Conservation (phyloP, 2,329 filamentous ascomycete species). For the Pyricularia grisea region DNA sequence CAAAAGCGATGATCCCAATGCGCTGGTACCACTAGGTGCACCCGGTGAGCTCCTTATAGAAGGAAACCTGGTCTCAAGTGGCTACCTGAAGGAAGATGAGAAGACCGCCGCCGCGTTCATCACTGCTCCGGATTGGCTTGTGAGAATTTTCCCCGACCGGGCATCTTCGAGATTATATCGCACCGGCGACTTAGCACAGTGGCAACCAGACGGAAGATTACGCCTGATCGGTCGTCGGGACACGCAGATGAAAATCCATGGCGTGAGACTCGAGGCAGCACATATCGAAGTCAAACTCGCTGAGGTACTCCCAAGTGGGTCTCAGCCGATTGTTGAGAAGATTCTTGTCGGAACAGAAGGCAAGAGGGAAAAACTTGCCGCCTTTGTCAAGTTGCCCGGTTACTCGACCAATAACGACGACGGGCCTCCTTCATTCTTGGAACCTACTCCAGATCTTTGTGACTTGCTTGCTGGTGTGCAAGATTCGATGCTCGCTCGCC, state of each 20-base stretch:
- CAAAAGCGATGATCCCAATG: not conserved
- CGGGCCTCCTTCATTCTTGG: conserved; percentile 15
- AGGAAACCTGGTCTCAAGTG: conserved; percentile 32
- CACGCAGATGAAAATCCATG: conserved; percentile 4
- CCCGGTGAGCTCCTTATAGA: conserved; percentile 31
- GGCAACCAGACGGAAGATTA: not conserved
- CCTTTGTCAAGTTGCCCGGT: not conserved
- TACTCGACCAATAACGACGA: not conserved
- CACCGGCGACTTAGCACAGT: conserved; percentile 7
- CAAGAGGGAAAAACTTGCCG: not conserved
- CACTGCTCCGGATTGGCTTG: not conserved
- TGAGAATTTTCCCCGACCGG: not conserved
- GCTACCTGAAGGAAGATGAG: conserved; percentile 26
- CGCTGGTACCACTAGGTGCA: conserved; percentile 9
- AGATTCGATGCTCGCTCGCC: not conserved
- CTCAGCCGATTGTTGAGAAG: not conserved
- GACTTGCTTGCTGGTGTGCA: not conserved
- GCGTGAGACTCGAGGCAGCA: conserved; percentile 1
- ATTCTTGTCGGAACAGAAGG: not conserved
- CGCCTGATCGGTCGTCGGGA: not conserved
- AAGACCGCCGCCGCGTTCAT: not conserved
- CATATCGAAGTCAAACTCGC: conserved; percentile 6
- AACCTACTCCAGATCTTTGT: not conserved
- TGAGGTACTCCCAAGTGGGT: not conserved
- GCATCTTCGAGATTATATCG: conserved; percentile 8